Base-by-base conservation (phyloP, 2,329 filamentous ascomycete genomes). In the Drechslera avenae region DNA sequence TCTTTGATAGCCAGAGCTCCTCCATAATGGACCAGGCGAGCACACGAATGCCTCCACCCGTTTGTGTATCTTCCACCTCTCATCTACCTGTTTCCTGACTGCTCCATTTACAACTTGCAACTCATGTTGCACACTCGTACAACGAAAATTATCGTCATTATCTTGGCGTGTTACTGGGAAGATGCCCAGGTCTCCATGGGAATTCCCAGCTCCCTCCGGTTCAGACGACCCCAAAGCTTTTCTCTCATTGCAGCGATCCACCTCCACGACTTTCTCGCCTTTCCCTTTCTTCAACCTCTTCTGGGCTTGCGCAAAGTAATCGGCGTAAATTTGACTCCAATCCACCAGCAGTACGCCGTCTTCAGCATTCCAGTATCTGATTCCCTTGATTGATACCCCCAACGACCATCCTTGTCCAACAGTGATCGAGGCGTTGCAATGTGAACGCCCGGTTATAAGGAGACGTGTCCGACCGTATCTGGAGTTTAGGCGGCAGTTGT, bases 361-460 rank as follows among this genome's bases (percentile, higher is more conserved):
- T 16, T 51, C 34, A 6, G 43, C 21, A 28, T 50, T 41, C 54
- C 56, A 57, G 30, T 52, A 44, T 5, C 43, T 33, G 9, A 57
- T 47, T 1, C 45, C 41, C 9, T 32, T 18, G 8, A 32, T 32
- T 10, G 50, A 42, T 6, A 57, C 30, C 14, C 37, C 40, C 26
- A 54, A 52, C n/a, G 55, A 51, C 50, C 50, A 50, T 6, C 35
- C 40, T 3, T 33, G 39, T 9, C 45, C 46, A 28, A 57, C 49
- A 19, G 36, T 57, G 34, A 39, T 43, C 9, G 40, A 49, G 8
- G 35, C 45, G 10, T 43, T 46, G 18, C 49, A 56, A 10, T 33
- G 33, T 21, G 42, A 36, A 13, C 32, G 34, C 8, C 33, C 17
- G 2, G 13, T 31, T 8, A 28, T n/a, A 9, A 53, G 37, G 13